These are phyloP conservation scores for Podospora pseudoanserina DNA, from an alignment of 495 filamentous ascomycete genomes.

Conservation along the genomic window DNA sequence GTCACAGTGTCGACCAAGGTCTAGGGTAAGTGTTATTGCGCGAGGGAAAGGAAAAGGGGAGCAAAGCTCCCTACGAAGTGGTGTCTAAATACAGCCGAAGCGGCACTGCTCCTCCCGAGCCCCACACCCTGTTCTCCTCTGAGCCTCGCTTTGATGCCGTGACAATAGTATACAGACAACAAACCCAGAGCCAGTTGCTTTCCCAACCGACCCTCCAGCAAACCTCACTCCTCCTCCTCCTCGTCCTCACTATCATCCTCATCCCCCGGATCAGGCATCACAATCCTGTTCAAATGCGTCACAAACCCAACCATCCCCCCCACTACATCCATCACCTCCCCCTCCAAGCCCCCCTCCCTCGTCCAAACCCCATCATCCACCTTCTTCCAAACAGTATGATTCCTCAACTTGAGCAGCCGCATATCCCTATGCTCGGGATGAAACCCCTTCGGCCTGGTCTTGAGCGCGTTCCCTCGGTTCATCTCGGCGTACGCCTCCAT, in stretches of 20 bases:
- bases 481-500: conserved; percentile 63
- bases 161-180: too few species aligned
- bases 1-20: too few species aligned
- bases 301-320: conserved; percentile 63
- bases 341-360: conserved; percentile 44
- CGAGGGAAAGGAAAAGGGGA: too few species aligned
- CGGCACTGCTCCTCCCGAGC: too few species aligned
- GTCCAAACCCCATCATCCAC: conserved; percentile 54
- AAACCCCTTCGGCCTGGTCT: conserved; percentile 85
- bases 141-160: too few species aligned
- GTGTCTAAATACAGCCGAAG: too few species aligned
- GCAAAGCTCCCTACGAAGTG: too few species aligned
- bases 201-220: too few species aligned
- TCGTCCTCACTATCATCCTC: conserved; percentile 36
- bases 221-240: conserved; percentile 5
- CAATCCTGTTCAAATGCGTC: conserved; percentile 26
- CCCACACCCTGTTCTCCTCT: too few species aligned
- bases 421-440: conserved; percentile 68
- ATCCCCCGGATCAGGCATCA: conserved; percentile 52
- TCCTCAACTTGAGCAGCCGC: conserved; percentile 68
- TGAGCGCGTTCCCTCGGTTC: conserved; percentile 70
- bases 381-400: conserved; percentile 65
- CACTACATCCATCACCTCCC: conserved; percentile 40
- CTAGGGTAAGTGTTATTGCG: too few species aligned
- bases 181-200: too few species aligned